Percentiles rank a stretch among this genome's conserved stretches.
Conservation (phyloP, 1,284 basidiomycete species). For the Trichosporon faecale region DNA sequence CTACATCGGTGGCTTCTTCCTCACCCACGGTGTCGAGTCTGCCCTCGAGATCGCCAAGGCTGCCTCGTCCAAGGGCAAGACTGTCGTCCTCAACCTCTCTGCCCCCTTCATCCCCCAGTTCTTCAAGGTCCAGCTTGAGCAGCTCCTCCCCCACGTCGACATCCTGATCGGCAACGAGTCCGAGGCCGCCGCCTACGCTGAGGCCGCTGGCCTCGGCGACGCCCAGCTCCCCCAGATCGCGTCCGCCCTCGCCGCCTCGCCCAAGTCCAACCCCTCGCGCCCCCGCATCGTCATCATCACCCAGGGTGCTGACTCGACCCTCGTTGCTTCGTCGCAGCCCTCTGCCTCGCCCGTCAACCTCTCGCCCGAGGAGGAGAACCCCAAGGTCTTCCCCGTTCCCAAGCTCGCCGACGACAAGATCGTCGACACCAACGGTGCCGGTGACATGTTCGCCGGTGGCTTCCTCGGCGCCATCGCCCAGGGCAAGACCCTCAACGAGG, state of each 20-base stretch:
- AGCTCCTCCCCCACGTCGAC: conserved; percentile 77
- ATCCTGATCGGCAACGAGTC: conserved; percentile 90
- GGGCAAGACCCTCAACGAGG: conserved; percentile 76
- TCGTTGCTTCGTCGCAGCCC: conserved; percentile 67
- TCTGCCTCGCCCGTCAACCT: conserved; percentile 55
- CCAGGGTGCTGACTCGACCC: conserved; percentile 77
- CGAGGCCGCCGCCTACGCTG: conserved; percentile 85
- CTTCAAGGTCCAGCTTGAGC: conserved; percentile 77
- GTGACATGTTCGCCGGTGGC: conserved; percentile 97
- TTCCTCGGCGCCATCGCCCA: conserved; percentile 82
- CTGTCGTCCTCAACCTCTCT: conserved; percentile 88
- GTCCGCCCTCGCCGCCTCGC: conserved; percentile 64
- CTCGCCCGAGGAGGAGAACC: conserved; percentile 46
- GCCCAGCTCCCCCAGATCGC: conserved; percentile 69
- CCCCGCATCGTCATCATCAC: conserved; percentile 88
- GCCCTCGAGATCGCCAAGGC: conserved; percentile 75
- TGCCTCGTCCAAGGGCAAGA: conserved; percentile 74
- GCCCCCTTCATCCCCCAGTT: conserved; percentile 97
- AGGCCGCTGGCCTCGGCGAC: conserved; percentile 58
- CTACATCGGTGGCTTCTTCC: conserved; percentile 97
- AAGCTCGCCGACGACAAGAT: conserved; percentile 68
- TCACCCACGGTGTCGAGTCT: conserved; percentile 83
- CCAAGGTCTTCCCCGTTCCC: conserved; percentile 62
- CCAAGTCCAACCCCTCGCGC: conserved; percentile 64
- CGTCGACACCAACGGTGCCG: conserved; percentile 98